Evolutionary conservation across 2,329 filamentous ascomycete genomes (phyloP).

Genomic region (Diaporthe sp.): DNA sequence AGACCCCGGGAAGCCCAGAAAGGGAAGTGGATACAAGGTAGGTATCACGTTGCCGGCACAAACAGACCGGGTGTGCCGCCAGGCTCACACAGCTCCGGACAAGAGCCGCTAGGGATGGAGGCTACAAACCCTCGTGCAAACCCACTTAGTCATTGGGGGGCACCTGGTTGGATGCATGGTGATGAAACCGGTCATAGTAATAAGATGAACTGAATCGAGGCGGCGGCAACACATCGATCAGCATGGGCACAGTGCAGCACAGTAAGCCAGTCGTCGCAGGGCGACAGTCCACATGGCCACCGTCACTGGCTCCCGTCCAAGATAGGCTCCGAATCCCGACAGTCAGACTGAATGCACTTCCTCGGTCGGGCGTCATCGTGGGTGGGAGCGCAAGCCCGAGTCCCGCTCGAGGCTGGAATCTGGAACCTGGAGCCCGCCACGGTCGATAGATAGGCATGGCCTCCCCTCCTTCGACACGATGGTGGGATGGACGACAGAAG

Average conservation of each 20-base stretch:
- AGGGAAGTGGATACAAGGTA: conserved; percentile 24
- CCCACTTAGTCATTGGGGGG: conserved; percentile 32
- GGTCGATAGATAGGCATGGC: not conserved
- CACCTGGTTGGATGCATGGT: conserved; percentile 25
- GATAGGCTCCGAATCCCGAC: not conserved
- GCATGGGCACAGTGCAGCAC: conserved; percentile 42
- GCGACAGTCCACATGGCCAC: conserved; percentile 36
- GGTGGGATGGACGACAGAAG: not conserved
- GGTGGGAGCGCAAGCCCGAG: not conserved
- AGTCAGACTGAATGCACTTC: not conserved
- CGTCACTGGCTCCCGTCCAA: conserved; percentile 24
- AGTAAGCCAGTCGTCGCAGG: conserved; percentile 38
- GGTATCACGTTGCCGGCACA: conserved; percentile 39
- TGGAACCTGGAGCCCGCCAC: not conserved
- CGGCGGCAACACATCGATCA: conserved; percentile 18
- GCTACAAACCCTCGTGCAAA: conserved; percentile 21
- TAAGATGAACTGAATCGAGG: conserved; percentile 25
- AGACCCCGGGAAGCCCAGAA: conserved; percentile 25
- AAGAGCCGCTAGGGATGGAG: conserved; percentile 9
- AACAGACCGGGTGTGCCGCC: conserved; percentile 1
- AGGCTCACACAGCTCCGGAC: conserved; percentile 5
- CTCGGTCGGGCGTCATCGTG: not conserved
- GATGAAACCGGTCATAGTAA: conserved; percentile 34
- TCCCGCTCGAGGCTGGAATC: not conserved
- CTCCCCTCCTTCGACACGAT: not conserved